Evolutionary conservation across 2,329 filamentous ascomycete genomes (phyloP).

Genomic region (Conoideocrella luteorostrata): DNA sequence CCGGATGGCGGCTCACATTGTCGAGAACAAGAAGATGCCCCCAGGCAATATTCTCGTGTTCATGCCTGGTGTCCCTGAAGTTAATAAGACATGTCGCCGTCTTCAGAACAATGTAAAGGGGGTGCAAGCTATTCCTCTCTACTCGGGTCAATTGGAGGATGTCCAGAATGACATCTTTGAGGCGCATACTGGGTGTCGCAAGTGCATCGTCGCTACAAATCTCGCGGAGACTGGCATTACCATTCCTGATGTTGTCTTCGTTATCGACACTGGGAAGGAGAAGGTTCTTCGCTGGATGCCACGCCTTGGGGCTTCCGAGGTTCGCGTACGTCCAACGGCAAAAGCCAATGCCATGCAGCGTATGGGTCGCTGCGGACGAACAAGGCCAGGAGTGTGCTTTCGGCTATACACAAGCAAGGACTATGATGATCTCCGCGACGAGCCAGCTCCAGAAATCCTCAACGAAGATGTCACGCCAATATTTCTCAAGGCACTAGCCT

Average conservation of each 20-base stretch:
- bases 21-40: not conserved
- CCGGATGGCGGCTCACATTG: not conserved
- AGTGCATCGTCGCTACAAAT: not conserved
- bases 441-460: no score
- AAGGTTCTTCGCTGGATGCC: not conserved
- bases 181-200: not conserved
- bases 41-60: not conserved
- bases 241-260: slow-evolving; percentile 86
- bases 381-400: not conserved
- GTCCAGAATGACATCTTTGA: not conserved
- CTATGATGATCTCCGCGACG: not conserved
- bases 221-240: slow-evolving; percentile 50
- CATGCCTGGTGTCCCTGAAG: not conserved
- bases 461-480: not conserved
- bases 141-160: not conserved
- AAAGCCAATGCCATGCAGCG: not conserved
- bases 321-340: not conserved
- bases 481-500: not conserved
- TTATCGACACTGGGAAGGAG: slow-evolving; percentile 26
- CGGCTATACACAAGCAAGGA: not conserved
- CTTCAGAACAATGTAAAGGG: not conserved
- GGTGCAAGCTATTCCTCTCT: not conserved
- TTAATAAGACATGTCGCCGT: not conserved
- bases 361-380: not conserved
- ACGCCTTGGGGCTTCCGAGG: not conserved